Evolutionary conservation across 169 alveolate genomes (phyloP).

Genomic region (Eimeria tenella): DNA sequence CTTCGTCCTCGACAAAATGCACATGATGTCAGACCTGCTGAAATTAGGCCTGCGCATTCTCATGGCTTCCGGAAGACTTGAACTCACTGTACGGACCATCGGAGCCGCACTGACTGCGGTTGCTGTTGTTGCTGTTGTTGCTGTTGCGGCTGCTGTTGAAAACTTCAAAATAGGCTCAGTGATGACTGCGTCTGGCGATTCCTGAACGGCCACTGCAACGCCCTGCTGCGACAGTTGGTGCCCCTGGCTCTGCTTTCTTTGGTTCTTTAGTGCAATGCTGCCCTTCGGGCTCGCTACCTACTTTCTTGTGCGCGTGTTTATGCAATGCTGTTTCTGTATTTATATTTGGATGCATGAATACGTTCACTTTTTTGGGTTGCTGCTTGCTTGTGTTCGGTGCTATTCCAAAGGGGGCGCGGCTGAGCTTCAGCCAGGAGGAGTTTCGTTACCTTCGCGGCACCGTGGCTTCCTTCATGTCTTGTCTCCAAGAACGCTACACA

Average conservation of each 20-base stretch:
- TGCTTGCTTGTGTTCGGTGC: not conserved
- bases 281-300: not conserved
- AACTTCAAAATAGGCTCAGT: no score
- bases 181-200: not conserved
- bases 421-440: conserved; percentile 87
- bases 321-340: not conserved
- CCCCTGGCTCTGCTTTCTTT: not conserved
- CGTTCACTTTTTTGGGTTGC: not conserved
- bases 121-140: not conserved
- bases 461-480: conserved; percentile 85
- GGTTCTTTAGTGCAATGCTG: not conserved
- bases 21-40: conserved; percentile 89
- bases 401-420: conserved; percentile 88
- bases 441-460: conserved; percentile 86
- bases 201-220: not conserved
- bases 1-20: conserved; percentile 88
- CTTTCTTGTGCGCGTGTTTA: not conserved
- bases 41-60: conserved; percentile 85
- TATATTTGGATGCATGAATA: not conserved
- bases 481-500: conserved; percentile 88
- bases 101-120: not conserved
- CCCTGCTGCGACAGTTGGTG: not conserved
- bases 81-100: conserved; percentile 43
- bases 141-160: not conserved
- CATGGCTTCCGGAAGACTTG: conserved; percentile 79